Percentiles rank a stretch among this genome's conserved stretches.
These are phyloP conservation scores for Fusarium pseudoanthophilum DNA, from an alignment of 2,329 filamentous ascomycete genomes.

Conservation along the genomic window DNA sequence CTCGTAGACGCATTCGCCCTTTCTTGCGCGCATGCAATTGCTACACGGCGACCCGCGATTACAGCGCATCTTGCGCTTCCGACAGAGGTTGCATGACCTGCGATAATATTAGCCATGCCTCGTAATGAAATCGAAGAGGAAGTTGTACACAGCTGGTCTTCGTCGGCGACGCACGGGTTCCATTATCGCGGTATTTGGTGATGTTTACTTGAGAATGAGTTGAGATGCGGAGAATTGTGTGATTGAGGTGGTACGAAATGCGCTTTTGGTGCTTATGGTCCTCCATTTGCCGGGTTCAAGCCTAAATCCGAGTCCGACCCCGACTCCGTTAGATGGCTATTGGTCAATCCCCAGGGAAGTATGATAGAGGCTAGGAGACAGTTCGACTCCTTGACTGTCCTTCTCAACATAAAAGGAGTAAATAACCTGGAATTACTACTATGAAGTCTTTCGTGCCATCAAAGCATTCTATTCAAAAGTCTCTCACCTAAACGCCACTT, in stretches of 20 bases:
- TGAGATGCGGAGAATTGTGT: background rate
- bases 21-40: constrained; percentile 55
- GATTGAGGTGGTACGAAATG: constrained; percentile 1
- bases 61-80: constrained; percentile 58
- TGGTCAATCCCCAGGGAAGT: rapidly evolving
- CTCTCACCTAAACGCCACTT: too few species aligned
- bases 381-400: background rate
- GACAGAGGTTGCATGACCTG: constrained; percentile 55
- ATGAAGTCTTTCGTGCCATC: background rate
- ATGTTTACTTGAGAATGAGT: too few species aligned
- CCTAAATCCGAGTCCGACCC: background rate
- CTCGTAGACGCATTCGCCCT: constrained; percentile 49
- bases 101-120: background rate
- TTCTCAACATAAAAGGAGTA: background rate
- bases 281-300: constrained; percentile 15
- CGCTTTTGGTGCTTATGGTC: background rate
- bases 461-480: too few species aligned
- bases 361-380: background rate
- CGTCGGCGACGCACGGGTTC: constrained; percentile 41
- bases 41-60: constrained; percentile 54
- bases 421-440: background rate
- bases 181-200: constrained; percentile 3
- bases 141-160: constrained; percentile 44
- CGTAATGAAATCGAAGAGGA: rapidly evolving
- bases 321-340: background rate